Percentiles rank a stretch among this genome's conserved stretches.
phyloP scores from a whole-genome alignment of 108 stramenopile species.

The Bacterosira constricta region DNA sequence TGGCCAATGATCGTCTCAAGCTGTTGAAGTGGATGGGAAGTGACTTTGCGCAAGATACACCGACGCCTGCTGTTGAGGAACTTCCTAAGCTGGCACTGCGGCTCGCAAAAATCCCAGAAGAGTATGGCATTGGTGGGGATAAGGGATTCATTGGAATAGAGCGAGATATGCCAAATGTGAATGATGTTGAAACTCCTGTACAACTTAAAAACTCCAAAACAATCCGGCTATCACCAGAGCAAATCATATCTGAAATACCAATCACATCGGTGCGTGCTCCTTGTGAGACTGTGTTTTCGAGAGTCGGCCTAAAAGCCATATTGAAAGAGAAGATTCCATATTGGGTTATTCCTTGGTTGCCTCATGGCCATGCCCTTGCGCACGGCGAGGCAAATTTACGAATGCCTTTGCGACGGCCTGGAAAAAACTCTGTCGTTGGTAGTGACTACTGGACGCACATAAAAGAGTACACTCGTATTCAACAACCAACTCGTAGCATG shows the following conservation, averaged over 20 bases:
- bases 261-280: neutral
- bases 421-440: constrained; percentile 8
- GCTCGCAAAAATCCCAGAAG: constrained; percentile 13
- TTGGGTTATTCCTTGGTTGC: constrained; percentile 7
- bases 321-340: constrained; percentile 10
- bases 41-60: neutral
- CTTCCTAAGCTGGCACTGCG: neutral
- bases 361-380: neutral
- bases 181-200: constrained; percentile 1
- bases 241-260: neutral
- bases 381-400: constrained; percentile 12
- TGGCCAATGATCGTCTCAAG: neutral
- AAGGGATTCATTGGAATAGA: neutral
- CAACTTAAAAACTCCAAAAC: neutral
- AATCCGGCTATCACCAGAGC: neutral
- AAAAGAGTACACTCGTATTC: neutral
- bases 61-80: neutral
- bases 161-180: neutral
- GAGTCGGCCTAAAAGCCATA: neutral
- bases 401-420: constrained; percentile 1
- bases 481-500: neutral
- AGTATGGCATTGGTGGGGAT: constrained; percentile 2
- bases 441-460: constrained; percentile 14
- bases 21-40: constrained; percentile 22
- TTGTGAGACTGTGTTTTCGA: neutral